Base-by-base conservation (phyloP, 495 filamentous ascomycete genomes). In the Neurospora sp. region DNA sequence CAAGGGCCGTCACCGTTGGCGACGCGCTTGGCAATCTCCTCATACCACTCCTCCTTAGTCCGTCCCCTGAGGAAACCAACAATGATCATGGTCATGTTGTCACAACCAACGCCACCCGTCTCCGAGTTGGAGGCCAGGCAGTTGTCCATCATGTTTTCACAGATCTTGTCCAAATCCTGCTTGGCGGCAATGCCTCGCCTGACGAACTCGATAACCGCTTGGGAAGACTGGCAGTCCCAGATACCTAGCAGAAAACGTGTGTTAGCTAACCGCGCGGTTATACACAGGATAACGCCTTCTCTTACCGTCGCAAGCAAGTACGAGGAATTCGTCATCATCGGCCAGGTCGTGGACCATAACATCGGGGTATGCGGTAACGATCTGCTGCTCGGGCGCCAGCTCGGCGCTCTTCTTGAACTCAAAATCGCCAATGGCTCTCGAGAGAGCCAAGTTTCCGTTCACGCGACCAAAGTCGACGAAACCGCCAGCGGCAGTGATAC, bases 121-220 rank as follows among this genome's bases (percentile, higher is more conserved):
- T 99, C 96, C 77, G 94, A 96, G 86, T 96, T 98, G 70, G 94
- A 94, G 38, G 96, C 93, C 71, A 98, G 88, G 81, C 96, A 99
- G 84, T 98, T 99, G 85, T 98, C 94, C 96, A 99, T 99, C 94
- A 99, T 96, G 85, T 99, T 99, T 85, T 99, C 96, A 83, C 94
- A 97, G 78, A 99, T 98, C 78, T 91, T 90, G 69, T 92, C 89
- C 24, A 99, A 88, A 39, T 94, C 91, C 84, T 99, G 96, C 85
- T 97, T 96, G 24, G 94, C 94, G 28, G 93, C 93, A 80, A 99
- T 97, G 43, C 96, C 96, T 76, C 96, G 89, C 78, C 96, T 89
- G 75, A 98, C 96, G 79, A 98, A 99, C 79, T 99, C 96, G 72
- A 98, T 88, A 21, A 98, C 96, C 36, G 94, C 92, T 84, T 99